Evolutionary conservation across 768 basidiomycete genomes (phyloP).

Genomic region (Lactifluus piperatus): DNA sequence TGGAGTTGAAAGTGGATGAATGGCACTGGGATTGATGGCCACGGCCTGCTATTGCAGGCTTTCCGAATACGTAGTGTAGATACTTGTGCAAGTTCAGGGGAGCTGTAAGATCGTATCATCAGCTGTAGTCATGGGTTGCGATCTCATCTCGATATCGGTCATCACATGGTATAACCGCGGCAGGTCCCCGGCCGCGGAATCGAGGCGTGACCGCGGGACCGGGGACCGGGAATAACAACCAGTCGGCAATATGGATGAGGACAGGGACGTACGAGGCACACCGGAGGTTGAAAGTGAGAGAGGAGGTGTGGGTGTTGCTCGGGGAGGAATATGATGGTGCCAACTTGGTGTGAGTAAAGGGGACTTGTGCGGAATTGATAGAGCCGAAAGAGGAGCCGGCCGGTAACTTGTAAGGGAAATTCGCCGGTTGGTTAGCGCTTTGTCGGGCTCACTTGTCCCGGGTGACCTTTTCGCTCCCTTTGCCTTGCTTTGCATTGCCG

Average conservation of each 20-base stretch:
- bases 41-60: background rate
- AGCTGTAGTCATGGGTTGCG: background rate
- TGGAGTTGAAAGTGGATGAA: background rate
- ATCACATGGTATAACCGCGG: slow-evolving; percentile 6
- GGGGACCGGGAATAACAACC: background rate
- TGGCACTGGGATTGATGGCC: background rate
- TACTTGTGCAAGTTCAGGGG: background rate
- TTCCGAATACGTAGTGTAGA: background rate
- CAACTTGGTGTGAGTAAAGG: background rate
- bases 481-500: background rate
- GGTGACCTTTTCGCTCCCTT: background rate
- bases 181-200: slow-evolving; percentile 10
- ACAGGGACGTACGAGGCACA: background rate
- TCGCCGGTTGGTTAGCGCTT: slow-evolving; percentile 15
- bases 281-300: background rate
- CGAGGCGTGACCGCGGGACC: background rate
- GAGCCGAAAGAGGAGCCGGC: slow-evolving; percentile 13
- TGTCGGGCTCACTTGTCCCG: background rate
- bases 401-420: slow-evolving; percentile 20
- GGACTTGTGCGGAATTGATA: background rate
- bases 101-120: background rate
- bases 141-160: slow-evolving; percentile 8
- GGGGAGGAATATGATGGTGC: background rate
- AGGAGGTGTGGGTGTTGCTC: background rate
- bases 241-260: background rate